phyloP scores from a whole-genome alignment of 768 basidiomycete genomes.

The Punctularia strigosozonata region DNA sequence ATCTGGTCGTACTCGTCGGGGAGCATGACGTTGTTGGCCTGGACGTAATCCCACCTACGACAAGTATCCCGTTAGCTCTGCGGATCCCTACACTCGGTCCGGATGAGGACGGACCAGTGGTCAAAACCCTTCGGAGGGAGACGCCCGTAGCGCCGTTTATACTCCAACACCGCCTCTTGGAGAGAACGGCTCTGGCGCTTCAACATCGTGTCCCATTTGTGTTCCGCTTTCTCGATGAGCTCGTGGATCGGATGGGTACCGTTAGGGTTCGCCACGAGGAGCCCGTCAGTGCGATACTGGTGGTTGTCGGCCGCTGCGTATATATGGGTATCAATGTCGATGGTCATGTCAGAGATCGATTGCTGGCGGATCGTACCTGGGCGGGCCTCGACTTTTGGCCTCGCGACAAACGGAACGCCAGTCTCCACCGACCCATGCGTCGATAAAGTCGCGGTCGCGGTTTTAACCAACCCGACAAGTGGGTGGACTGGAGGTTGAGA shows the following conservation, averaged over 20 bases:
- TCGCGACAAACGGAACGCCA: too few relatives aligned
- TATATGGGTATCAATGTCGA: too few relatives aligned
- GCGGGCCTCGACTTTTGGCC: too few relatives aligned
- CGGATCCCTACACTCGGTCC: not conserved
- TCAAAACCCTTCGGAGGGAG: constrained; percentile 30
- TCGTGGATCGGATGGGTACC: constrained; percentile 32
- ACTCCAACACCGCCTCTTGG: constrained; percentile 25
- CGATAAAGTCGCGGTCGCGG: too few relatives aligned
- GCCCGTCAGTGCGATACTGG: constrained; percentile 15
- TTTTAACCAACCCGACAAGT: too few relatives aligned
- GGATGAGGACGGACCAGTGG: constrained; percentile 29
- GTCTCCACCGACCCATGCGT: too few relatives aligned
- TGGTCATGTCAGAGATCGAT: too few relatives aligned
- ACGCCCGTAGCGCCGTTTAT: constrained; percentile 22
- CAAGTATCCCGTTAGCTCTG: not conserved
- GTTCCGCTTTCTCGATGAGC: constrained; percentile 24
- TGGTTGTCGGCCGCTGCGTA: too few relatives aligned
- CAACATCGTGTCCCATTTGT: constrained; percentile 23
- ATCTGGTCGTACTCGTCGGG: constrained; percentile 39
- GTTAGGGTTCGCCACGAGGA: constrained; percentile 21
- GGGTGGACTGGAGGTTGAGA: too few relatives aligned
- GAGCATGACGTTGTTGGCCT: constrained; percentile 24
- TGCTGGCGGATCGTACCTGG: too few relatives aligned
- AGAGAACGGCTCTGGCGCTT: constrained; percentile 24
- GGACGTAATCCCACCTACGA: constrained; percentile 29